These are phyloP conservation scores for Dioszegia aurantiaca DNA, from an alignment of 768 basidiomycete genomes.

Conservation along the genomic window DNA sequence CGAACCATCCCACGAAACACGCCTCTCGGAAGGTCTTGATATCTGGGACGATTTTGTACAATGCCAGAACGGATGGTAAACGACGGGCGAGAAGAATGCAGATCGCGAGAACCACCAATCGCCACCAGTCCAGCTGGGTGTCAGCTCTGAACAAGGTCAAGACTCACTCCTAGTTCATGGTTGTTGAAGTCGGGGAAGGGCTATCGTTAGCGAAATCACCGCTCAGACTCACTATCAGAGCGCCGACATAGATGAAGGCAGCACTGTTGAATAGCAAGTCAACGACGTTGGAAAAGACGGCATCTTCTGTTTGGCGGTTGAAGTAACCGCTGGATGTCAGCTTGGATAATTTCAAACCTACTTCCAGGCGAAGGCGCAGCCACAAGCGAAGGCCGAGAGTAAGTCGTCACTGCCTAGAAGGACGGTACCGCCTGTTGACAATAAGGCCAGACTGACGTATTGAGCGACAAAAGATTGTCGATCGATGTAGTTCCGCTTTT, in stretches of 20 bases:
- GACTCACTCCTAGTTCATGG: conserved; percentile 54
- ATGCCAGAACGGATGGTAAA: conserved; percentile 74
- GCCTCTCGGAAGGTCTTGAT: conserved; percentile 93
- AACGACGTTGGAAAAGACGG: conserved; percentile 92
- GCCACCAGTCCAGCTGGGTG: conserved; percentile 66
- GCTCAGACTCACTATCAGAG: conserved; percentile 64
- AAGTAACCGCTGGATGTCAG: conserved; percentile 46
- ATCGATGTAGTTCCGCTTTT: conserved; percentile 81
- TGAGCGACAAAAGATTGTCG: conserved; percentile 92
- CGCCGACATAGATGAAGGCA: conserved; percentile 89
- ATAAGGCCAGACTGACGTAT: conserved; percentile 52
- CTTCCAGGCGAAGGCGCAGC: conserved; percentile 95
- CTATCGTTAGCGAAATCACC: too few species aligned
- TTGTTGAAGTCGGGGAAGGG: conserved; percentile 75
- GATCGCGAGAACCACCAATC: conserved; percentile 77
- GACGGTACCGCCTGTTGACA: conserved; percentile 65
- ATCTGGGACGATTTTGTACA: conserved; percentile 93
- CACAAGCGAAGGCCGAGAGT: conserved; percentile 89
- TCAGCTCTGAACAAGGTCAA: conserved; percentile 1
- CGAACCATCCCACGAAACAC: conserved; percentile 91
- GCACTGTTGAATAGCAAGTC: conserved; percentile 91
- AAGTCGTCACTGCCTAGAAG: conserved; percentile 90
- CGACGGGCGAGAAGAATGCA: conserved; percentile 77
- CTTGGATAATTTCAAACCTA: conserved; percentile 61
- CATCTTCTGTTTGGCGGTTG: conserved; percentile 80